These are phyloP conservation scores for Gossypium lobatum DNA, from an alignment of 441 rosid species.

Conservation along the genomic window DNA sequence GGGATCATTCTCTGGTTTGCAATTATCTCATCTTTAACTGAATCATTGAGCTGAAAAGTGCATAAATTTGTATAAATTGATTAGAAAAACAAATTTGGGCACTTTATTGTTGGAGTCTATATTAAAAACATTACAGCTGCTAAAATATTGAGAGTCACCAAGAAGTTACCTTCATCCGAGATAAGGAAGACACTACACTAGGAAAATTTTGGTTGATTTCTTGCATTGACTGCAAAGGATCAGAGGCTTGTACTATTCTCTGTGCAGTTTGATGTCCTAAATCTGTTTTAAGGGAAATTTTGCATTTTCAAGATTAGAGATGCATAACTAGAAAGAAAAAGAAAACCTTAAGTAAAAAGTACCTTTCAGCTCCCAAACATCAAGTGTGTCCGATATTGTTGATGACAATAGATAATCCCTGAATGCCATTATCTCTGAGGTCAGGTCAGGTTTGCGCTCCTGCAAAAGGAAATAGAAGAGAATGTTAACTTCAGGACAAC, in stretches of 20 bases:
- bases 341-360: slow-evolving; percentile 6
- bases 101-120: neutral
- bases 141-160: neutral
- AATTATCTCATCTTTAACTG: slow-evolving; percentile 92
- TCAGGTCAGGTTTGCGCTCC: slow-evolving; percentile 94
- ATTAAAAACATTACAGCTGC: slow-evolving; percentile 12
- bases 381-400: slow-evolving; percentile 87
- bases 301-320: slow-evolving; percentile 10
- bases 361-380: slow-evolving; percentile 99
- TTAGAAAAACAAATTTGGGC: slow-evolving; percentile 13
- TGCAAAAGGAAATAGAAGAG: slow-evolving; percentile 26
- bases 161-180: slow-evolving; percentile 87
- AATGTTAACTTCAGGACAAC: slow-evolving; percentile 15
- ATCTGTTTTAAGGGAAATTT: slow-evolving; percentile 46
- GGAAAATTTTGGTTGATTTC: slow-evolving; percentile 99
- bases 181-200: slow-evolving; percentile 90
- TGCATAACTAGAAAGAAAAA: slow-evolving; percentile 2
- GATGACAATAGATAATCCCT: slow-evolving; percentile 92
- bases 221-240: slow-evolving; percentile 94
- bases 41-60: slow-evolving; percentile 70
- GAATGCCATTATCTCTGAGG: slow-evolving; percentile 88
- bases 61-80: slow-evolving; percentile 8
- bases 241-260: slow-evolving; percentile 93
- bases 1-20: slow-evolving; percentile 95
- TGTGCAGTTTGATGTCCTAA: slow-evolving; percentile 99